Evolutionary conservation across 2,329 filamentous ascomycete genomes (phyloP).

Genomic region (Cytospora paraplurivora): DNA sequence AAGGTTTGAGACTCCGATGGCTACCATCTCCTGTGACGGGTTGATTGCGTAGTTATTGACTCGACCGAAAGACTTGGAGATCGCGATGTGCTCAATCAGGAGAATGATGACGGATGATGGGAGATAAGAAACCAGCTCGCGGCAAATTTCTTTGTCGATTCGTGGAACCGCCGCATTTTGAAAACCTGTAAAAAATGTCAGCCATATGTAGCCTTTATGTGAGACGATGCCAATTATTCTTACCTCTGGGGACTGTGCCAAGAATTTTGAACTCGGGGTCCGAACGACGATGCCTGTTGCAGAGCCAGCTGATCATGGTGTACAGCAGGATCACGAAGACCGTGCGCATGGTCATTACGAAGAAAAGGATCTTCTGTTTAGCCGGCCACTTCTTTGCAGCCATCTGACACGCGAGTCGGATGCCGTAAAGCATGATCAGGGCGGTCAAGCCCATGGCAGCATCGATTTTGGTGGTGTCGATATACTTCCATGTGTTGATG

Average conservation of each 20-base stretch:
- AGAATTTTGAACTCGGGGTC: slow-evolving; percentile 75
- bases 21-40: slow-evolving; percentile 93
- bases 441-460: slow-evolving; percentile 88
- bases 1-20: slow-evolving; percentile 87
- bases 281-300: slow-evolving; percentile 68
- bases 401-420: slow-evolving; percentile 66
- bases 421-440: slow-evolving; percentile 73
- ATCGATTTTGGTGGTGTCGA: slow-evolving; percentile 70
- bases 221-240: slow-evolving; percentile 26
- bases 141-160: slow-evolving; percentile 67
- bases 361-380: slow-evolving; percentile 79
- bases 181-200: slow-evolving; percentile 61
- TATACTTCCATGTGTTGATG: slow-evolving; percentile 76
- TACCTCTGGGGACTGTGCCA: slow-evolving; percentile 74
- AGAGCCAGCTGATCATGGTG: slow-evolving; percentile 85
- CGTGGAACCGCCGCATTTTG: slow-evolving; percentile 73
- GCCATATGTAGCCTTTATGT: slow-evolving; percentile 1
- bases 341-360: slow-evolving; percentile 85
- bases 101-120: slow-evolving; percentile 91
- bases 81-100: slow-evolving; percentile 94
- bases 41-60: slow-evolving; percentile 97
- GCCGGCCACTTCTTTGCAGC: slow-evolving; percentile 70
- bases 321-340: slow-evolving; percentile 91
- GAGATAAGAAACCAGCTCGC: slow-evolving; percentile 68
- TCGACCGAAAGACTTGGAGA: slow-evolving; percentile 93